Base-by-base conservation (phyloP, 345 rosid species). In the Reutealis trisperma region DNA sequence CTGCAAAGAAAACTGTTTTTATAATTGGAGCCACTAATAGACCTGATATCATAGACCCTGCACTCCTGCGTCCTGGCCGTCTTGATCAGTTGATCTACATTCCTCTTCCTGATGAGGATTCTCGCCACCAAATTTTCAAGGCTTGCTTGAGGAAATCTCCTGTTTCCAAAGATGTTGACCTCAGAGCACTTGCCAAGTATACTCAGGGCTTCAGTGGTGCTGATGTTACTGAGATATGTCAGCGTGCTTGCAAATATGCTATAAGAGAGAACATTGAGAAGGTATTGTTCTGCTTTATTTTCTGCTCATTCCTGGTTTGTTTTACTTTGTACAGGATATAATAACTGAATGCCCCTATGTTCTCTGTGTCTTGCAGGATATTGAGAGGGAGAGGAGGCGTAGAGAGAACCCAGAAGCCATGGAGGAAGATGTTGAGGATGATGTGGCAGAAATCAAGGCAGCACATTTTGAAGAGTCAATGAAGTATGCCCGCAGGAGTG, bases 191-290 rank as follows among this genome's bases (percentile, higher is more conserved):
- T 25, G 98, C 98, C 7, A 95, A 91, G 70, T 93, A 91, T 67
- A 94, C 98, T 55, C 91, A 93, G 73, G 98, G 98, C 65, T 93
- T 94, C 67, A 94, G 98, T 52, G 98, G 98, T 76, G 98, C 98
- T 60, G 98, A 94, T 86, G 93, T 94, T 49, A 93, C 98, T 0
- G 98, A 94, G 82, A 94, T 94, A 73, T 94, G 98, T 82, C 98
- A 95, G 83, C 92, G 98, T 24, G 88, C 97, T 19, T 91, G 94
- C 87, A 95, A 95, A 79, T 95, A 95, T 78, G 98, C 98, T 71
- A 93, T 91, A 49, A 88, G 99, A 83, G 97, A 95, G 77, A 91
- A 93, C 87, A 93, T 94, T 3, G 98, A 94, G 87, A 94, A 93
- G 80, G 98, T 94, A 75, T 42, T 84, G 19, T 72, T 41, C 18